Base-by-base conservation (phyloP, 2,329 filamentous ascomycete genomes). In the Endothia cerciana region DNA sequence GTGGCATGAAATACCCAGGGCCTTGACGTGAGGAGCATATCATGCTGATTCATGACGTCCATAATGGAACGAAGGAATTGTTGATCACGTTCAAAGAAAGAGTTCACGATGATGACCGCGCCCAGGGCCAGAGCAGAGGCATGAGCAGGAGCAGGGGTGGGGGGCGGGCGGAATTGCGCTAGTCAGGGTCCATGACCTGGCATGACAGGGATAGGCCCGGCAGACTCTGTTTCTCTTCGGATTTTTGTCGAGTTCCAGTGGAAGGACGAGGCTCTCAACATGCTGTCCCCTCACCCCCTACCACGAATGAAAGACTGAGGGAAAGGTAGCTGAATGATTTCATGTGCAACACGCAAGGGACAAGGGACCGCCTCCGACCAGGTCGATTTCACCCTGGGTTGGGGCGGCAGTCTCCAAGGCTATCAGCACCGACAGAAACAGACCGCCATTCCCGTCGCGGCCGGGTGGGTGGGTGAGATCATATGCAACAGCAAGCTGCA, bases 151-250 rank as follows among this genome's bases (percentile, higher is more conserved):
- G 57, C 57, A 59, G 57, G 57, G 57, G 38, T 30, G 57, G 36
- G 57, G 13, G 22, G 19, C n/a, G n/a, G 19, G 13, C 40, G 15
- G n/a, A 22, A 30, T 25, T 19, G 25, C 57, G 57, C 57, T 59
- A 59, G 57, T 45, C 57, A 59, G 57, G 57, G 57, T 33, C 57
- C 57, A 59, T 59, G 40, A 40, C 22, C 55, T 58, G 55, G 55
- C 36, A 28, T 36, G 36, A 41, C 55, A 58, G 33, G 55, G 55
- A 19, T 40, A 7, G 4, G 55, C 33, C 57, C 40, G 15, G 57
- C 13, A 45, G 11, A 41, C 41, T 15, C 25, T 41, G 55, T 40
- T 58, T 40, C 55, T 41, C 40, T 59, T 59, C 51, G 30, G n/a
- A 11, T 55, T 59, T 30, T 59, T 11, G 38, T 59, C 40, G 38